These are phyloP conservation scores for Sugiyamaella paludigena DNA, from an alignment of 1,139 yeast species.

Conservation along the genomic window DNA sequence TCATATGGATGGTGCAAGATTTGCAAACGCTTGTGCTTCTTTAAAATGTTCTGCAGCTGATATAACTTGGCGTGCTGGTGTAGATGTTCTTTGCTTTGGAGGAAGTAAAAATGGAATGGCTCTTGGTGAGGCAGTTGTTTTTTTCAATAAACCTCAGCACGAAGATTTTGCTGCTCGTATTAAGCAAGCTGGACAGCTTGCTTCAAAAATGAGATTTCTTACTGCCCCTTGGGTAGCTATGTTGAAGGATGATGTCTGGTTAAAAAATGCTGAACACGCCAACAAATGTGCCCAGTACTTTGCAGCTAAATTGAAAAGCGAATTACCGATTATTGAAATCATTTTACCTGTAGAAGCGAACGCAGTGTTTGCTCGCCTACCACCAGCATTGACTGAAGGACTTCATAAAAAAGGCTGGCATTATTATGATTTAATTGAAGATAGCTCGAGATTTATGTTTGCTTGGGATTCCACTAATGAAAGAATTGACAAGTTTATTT, in stretches of 20 bases:
- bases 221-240: slow-evolving; percentile 15
- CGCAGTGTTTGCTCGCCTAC: slow-evolving; percentile 13
- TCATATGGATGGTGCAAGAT: slow-evolving; percentile 17
- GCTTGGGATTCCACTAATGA: slow-evolving; percentile 15
- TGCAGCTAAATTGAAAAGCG: not conserved
- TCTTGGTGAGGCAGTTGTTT: slow-evolving; percentile 16
- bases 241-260: slow-evolving; percentile 12
- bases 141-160: slow-evolving; percentile 9
- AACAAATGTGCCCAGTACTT: slow-evolving; percentile 13
- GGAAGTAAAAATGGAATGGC: slow-evolving; percentile 18
- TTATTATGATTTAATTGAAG: slow-evolving; percentile 11
- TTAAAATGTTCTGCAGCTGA: slow-evolving; percentile 14
- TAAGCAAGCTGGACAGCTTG: slow-evolving; percentile 16
- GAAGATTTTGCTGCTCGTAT: slow-evolving; percentile 14
- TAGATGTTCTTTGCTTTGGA: slow-evolving; percentile 13
- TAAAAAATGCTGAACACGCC: slow-evolving; percentile 14
- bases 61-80: slow-evolving; percentile 16
- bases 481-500: slow-evolving; percentile 9
- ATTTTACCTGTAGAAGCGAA: slow-evolving; percentile 12
- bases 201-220: slow-evolving; percentile 15
- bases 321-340: slow-evolving; percentile 7
- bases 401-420: slow-evolving; percentile 10
- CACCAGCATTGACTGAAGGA: slow-evolving; percentile 1
- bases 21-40: slow-evolving; percentile 16
- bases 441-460: slow-evolving; percentile 12